Evolutionary conservation across 495 filamentous ascomycete genomes (phyloP).

Genomic region (Viridothelium virens): DNA sequence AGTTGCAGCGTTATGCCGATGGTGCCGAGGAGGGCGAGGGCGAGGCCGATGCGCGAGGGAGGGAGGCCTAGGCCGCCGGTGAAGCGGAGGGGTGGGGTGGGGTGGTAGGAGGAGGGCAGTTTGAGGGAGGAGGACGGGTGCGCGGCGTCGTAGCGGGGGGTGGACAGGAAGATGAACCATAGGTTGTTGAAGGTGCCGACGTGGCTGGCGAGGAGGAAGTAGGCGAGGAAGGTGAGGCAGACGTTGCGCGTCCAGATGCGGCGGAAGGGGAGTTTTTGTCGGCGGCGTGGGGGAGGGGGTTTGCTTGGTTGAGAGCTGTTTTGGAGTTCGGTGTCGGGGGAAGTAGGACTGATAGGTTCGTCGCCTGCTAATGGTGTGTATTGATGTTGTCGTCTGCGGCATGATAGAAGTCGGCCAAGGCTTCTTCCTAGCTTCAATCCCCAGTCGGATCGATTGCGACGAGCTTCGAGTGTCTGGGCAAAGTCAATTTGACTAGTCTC

Average conservation of each 20-base stretch:
- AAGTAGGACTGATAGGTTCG: constrained; percentile 15
- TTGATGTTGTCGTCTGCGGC: constrained; percentile 22
- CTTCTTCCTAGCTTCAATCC: constrained; percentile 43
- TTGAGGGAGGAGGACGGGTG: constrained; percentile 14
- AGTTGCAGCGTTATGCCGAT: constrained; percentile 63
- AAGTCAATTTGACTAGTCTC: constrained; percentile 6
- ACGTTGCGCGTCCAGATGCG: constrained; percentile 58
- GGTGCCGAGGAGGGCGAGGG: constrained; percentile 60
- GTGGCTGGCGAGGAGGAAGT: constrained; percentile 64
- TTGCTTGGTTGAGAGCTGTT: background rate
- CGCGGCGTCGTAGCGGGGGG: constrained; percentile 45
- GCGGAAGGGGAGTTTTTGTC: constrained; percentile 52
- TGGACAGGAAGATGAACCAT: constrained; percentile 64
- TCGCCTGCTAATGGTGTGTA: constrained; percentile 16
- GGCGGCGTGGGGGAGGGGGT: constrained; percentile 17
- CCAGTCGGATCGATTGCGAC: constrained; percentile 42
- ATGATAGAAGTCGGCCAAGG: constrained; percentile 34
- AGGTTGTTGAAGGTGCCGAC: constrained; percentile 68
- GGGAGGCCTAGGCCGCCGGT: constrained; percentile 63
- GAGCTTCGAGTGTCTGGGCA: constrained; percentile 45
- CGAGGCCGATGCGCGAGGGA: constrained; percentile 60
- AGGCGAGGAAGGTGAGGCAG: constrained; percentile 52
- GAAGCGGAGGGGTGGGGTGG: constrained; percentile 52
- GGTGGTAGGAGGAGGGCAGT: constrained; percentile 42
- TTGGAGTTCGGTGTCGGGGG: background rate